Conservation (phyloP, 2,329 filamentous ascomycete genomes). For the Trichoderma aggressivum region DNA sequence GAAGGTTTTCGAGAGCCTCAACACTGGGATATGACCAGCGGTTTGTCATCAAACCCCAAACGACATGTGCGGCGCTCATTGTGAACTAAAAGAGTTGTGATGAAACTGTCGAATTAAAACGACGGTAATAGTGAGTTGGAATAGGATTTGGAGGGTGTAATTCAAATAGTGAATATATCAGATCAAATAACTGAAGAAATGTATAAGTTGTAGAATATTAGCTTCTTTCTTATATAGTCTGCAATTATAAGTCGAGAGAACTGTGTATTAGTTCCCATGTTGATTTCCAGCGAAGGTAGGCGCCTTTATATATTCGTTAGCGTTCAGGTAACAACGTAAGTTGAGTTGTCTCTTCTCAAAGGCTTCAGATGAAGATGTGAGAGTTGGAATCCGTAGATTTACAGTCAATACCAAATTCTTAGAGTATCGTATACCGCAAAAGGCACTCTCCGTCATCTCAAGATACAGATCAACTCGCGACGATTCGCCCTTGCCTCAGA, state of each 20-base stretch:
- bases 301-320: not conserved
- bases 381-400: not conserved
- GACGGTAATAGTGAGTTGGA: not conserved
- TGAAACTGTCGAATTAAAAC: not conserved
- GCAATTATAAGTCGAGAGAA: not conserved
- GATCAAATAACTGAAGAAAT: not conserved
- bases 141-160: not conserved
- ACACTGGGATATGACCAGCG: constrained; percentile 3
- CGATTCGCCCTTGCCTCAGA: not conserved
- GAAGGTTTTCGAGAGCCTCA: not conserved
- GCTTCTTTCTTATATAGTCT: not conserved
- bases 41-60: constrained; percentile 1
- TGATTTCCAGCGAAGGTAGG: not conserved
- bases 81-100: not conserved
- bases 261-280: not conserved
- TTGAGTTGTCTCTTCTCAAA: not conserved
- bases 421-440: not conserved
- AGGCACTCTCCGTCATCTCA: not conserved
- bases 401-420: not conserved
- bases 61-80: not conserved
- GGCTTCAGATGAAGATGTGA: not conserved
- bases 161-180: not conserved
- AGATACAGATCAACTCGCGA: not conserved
- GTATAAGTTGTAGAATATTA: not conserved
- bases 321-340: not conserved